Evolutionary conservation across 495 filamentous ascomycete genomes (phyloP), one percentile per base, ranked within the genome.

Genomic region (Elasticomyces elasticus): DNA sequence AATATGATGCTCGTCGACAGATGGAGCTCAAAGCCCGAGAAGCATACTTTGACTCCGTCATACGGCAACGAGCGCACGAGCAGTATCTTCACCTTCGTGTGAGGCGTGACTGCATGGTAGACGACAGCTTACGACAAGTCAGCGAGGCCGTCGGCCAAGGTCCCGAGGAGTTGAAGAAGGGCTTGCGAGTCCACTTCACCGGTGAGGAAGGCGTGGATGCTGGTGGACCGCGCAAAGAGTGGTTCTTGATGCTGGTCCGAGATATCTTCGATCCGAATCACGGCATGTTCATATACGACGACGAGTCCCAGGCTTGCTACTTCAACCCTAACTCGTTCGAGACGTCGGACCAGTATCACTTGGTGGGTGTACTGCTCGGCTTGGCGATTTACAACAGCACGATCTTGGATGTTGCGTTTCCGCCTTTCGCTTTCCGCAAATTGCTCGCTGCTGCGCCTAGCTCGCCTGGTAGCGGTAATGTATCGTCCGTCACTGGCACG

Each of bases 351-450:
- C 90, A 95, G 58, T 97, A 86, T 66, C 94, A 90, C 63, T 73
- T 97, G 41, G 87, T 97, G 43, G 90, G 90, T 23, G 87, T 89
- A 33, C 70, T 95, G 27, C 78, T 95, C 24, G 90, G 90, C 2
- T 77, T 97, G 23, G 90, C 90, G 19, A 95, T 97, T 61, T 95
- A 97, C 73, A 95, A 97, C 68, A 94, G 88, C 1, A 97, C 88
- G 1, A 95, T 97, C 61, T 75, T 97, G 5, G 90, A 97, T 63
- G 78, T 97, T 43, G 84, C 87, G 9, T 73, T 97, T 15, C 90
- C 90, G 4, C 89, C 91, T n/a, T 95, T 95, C 65, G 83, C 84
- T 1, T 97, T 95, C 66, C 82, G 87, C 58, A 95, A 95, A 68
- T 72, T 95, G 25, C 73, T 95, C 41, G 83, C 85, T 17, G 76